phyloP scores from a whole-genome alignment of 2,329 filamentous ascomycete genomes.

The Phoma sp. region DNA sequence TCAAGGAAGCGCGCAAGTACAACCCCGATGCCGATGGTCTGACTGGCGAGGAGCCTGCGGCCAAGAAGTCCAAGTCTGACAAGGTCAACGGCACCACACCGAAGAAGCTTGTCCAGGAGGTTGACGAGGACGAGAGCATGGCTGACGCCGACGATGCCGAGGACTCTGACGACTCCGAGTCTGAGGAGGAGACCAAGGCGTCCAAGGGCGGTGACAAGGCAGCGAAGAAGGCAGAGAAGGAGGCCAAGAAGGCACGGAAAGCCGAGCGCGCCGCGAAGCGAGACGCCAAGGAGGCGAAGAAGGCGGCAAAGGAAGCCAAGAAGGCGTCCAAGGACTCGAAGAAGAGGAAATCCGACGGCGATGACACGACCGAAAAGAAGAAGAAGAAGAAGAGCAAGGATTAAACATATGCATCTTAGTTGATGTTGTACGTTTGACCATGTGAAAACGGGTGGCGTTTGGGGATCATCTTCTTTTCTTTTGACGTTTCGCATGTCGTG shows the following conservation, averaged over 20 bases:
- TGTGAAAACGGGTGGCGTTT: constrained; percentile 23
- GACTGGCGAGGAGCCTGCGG: constrained; percentile 69
- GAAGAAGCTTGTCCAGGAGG: constrained; percentile 58
- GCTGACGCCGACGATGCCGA: constrained; percentile 47
- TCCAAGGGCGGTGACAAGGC: constrained; percentile 48
- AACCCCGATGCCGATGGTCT: constrained; percentile 92
- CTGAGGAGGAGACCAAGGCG: constrained; percentile 38
- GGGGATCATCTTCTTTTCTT: constrained; percentile 19
- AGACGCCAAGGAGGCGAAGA: constrained; percentile 60
- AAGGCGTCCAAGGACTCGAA: constrained; percentile 62
- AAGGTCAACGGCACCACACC: constrained; percentile 51
- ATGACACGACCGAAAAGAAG: constrained; percentile 55
- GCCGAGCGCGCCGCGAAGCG: constrained; percentile 48
- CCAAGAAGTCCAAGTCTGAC: constrained; percentile 58
- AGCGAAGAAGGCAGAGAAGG: constrained; percentile 50
- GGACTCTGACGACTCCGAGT: constrained; percentile 44
- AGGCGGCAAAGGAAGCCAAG: constrained; percentile 57
- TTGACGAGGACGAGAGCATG: constrained; percentile 52
- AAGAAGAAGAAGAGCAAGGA: constrained; percentile 66
- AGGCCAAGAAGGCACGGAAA: constrained; percentile 54
- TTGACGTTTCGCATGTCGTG: constrained; percentile 18
- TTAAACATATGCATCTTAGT: constrained; percentile 29
- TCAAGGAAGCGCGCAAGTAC: constrained; percentile 94
- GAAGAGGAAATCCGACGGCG: constrained; percentile 57
- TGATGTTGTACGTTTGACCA: constrained; percentile 17